Conservation (phyloP, 768 basidiomycete genomes). For the Termitomyces sp. region DNA sequence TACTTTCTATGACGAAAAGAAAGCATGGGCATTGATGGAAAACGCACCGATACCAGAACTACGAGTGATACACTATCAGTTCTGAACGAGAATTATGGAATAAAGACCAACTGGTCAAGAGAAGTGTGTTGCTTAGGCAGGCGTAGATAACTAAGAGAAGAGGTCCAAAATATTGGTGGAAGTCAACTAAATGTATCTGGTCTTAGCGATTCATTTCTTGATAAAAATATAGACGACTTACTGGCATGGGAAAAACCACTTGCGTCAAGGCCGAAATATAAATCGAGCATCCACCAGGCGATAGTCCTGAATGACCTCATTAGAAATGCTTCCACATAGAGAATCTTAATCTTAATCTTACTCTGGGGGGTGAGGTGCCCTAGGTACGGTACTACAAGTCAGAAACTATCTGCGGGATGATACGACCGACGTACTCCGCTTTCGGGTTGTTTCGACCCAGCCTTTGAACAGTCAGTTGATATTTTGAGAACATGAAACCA, state of each 20-base stretch:
- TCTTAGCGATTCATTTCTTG: background rate
- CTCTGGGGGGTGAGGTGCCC: background rate
- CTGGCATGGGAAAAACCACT: constrained; percentile 80
- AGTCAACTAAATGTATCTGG: constrained; percentile 45
- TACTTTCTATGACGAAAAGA: background rate
- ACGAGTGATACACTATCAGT: constrained; percentile 1
- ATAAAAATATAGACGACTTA: constrained; percentile 30
- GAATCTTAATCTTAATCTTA: background rate
- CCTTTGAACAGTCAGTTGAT: constrained; percentile 26
- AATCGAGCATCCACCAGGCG: constrained; percentile 92
- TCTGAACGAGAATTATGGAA: background rate
- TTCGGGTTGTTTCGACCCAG: constrained; percentile 52
- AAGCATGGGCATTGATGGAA: background rate
- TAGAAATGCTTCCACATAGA: background rate
- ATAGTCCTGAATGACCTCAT: constrained; percentile 32
- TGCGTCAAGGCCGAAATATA: constrained; percentile 95
- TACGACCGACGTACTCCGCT: constrained; percentile 30
- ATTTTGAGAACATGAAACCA: background rate
- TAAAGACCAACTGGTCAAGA: constrained; percentile 65
- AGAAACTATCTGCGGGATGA: background rate
- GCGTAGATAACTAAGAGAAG: constrained; percentile 89
- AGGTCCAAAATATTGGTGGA: constrained; percentile 88
- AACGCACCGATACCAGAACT: constrained; percentile 76
- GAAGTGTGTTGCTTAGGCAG: constrained; percentile 85
- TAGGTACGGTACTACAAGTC: background rate